Percentiles rank a stretch among this genome's conserved stretches.
Evolutionary conservation across 2,329 filamentous ascomycete species (phyloP).

Genomic region (Apiospora saccharicola): DNA sequence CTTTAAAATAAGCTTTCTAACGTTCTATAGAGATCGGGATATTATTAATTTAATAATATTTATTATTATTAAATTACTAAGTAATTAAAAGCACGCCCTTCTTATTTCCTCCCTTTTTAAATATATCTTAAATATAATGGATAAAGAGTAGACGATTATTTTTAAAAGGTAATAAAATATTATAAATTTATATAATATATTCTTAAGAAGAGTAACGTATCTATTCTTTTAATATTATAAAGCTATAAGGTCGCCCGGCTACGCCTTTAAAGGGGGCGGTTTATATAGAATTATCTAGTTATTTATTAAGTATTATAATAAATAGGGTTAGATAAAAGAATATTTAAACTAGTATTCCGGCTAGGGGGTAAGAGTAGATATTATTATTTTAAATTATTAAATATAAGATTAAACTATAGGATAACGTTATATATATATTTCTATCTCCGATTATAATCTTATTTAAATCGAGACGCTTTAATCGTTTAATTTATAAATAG

Average conservation of each 20-base stretch:
- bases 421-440: too few species aligned
- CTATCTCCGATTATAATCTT: too few species aligned
- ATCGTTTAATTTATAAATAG: too few species aligned
- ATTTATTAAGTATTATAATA: too few species aligned
- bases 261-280: background rate
- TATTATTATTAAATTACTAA: background rate
- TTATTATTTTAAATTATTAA: too few species aligned
- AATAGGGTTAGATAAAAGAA: too few species aligned
- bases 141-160: slow-evolving; percentile 22
- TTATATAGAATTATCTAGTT: too few species aligned
- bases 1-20: slow-evolving; percentile 7
- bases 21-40: slow-evolving; percentile 16
- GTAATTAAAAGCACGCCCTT: slow-evolving; percentile 20
- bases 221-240: slow-evolving; percentile 20
- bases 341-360: too few species aligned
- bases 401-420: too few species aligned
- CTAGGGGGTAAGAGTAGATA: too few species aligned
- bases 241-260: background rate
- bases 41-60: slow-evolving; percentile 21
- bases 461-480: too few species aligned
- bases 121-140: background rate
- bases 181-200: slow-evolving; percentile 13
- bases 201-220: slow-evolving; percentile 20
- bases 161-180: slow-evolving; percentile 21
- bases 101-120: slow-evolving; percentile 8